Conservation (phyloP, 768 basidiomycete genomes). For the Tubosaeta sp. region DNA sequence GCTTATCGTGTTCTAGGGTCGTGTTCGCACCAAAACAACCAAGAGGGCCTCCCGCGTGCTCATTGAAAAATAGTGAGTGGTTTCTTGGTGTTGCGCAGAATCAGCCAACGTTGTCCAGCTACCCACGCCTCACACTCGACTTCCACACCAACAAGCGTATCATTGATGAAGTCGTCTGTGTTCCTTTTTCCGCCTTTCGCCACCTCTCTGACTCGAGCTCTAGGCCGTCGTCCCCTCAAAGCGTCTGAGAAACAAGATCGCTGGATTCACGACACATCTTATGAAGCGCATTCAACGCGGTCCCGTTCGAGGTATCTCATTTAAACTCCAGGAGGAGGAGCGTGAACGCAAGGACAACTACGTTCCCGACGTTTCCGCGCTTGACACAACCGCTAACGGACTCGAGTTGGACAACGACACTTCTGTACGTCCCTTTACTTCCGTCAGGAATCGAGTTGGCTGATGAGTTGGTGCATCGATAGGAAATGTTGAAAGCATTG, state of each 20-base stretch:
- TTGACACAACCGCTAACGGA: constrained; percentile 69
- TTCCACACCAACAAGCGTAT: constrained; percentile 99
- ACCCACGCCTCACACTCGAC: constrained; percentile 97
- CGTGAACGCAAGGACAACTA: constrained; percentile 99
- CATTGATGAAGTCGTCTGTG: constrained; percentile 91
- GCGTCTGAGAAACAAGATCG: constrained; percentile 98
- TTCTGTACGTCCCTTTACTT: constrained; percentile 55
- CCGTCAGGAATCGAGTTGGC: not conserved
- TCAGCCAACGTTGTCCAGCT: constrained; percentile 44
- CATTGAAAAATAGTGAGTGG: constrained; percentile 96
- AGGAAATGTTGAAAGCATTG: constrained; percentile 86
- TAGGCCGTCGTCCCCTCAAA: constrained; percentile 95
- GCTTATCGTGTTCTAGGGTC: constrained; percentile 58
- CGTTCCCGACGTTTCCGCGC: constrained; percentile 96
- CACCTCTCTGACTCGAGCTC: not conserved
- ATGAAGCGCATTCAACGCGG: constrained; percentile 99
- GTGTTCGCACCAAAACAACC: constrained; percentile 99
- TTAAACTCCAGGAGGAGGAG: constrained; percentile 99
- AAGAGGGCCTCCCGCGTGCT: constrained; percentile 98
- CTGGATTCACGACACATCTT: constrained; percentile 98
- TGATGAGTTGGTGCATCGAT: not conserved
- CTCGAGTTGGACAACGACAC: constrained; percentile 91
- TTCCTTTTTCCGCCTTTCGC: constrained; percentile 3
- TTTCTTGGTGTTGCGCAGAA: not conserved
- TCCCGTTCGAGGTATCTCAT: constrained; percentile 98